Percentiles rank a stretch among this genome's conserved stretches.
Conservation (phyloP, 164 flowering plant species). For the Vitis rupestris region DNA sequence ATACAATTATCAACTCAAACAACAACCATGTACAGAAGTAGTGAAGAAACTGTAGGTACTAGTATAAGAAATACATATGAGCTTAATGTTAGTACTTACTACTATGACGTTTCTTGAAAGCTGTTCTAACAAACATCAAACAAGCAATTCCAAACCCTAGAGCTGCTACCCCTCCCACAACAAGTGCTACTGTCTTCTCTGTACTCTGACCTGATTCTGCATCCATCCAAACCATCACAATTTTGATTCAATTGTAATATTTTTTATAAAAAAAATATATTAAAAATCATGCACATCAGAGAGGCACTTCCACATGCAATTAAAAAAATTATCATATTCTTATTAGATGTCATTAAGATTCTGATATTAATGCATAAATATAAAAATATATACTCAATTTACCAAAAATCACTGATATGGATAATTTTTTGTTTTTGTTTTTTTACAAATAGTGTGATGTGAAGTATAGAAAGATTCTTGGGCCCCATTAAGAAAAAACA, state of each 20-base stretch:
- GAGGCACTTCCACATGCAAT: too few relatives aligned
- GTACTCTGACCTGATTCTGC: slow-evolving; percentile 26
- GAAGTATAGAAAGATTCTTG: neutral
- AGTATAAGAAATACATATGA: neutral
- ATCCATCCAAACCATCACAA: slow-evolving; percentile 5
- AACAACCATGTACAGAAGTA: neutral
- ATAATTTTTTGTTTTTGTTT: neutral
- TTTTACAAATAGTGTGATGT: neutral
- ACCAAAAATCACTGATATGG: neutral
- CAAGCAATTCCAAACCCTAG: slow-evolving; percentile 33
- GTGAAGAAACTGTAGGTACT: neutral
- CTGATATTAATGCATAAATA: too few relatives aligned
- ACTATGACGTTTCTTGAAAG: slow-evolving; percentile 22
- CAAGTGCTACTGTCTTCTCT: slow-evolving; percentile 39
- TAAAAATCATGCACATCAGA: neutral
- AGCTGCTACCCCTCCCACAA: slow-evolving; percentile 46
- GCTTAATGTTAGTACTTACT: slow-evolving; percentile 15
- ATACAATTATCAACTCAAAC: neutral
- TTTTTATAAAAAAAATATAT: neutral
- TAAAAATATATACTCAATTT: too few relatives aligned
- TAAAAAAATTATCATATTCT: too few relatives aligned
- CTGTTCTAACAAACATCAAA: slow-evolving; percentile 27
- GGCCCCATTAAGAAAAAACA: neutral
- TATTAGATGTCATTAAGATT: too few relatives aligned
- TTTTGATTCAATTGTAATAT: too few relatives aligned